A percentile compares a stretch with the other conserved stretches of the same genome.
These are phyloP conservation scores for Serendipita vermifera DNA, from an alignment of 768 basidiomycete genomes.

Conservation along the genomic window DNA sequence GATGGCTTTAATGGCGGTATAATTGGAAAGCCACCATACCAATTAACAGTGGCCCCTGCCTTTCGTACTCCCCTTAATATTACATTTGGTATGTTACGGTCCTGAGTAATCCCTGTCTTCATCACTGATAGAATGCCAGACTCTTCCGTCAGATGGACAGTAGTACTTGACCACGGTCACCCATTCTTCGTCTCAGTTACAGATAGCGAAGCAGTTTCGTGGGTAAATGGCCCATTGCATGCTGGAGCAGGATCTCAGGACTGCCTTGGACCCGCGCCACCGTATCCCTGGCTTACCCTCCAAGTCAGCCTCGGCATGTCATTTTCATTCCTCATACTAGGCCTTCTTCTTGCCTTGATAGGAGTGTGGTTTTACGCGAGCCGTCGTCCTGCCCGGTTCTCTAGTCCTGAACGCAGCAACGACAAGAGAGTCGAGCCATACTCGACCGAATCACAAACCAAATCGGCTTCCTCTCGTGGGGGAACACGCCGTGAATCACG, in stretches of 20 bases:
- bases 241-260: slow-evolving; percentile 20
- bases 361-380: not conserved
- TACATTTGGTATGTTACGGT: slow-evolving; percentile 22
- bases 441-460: not conserved
- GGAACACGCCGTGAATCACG: not conserved
- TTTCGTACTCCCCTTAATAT: slow-evolving; percentile 50
- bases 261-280: slow-evolving; percentile 10
- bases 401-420: not conserved
- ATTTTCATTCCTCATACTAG: not conserved
- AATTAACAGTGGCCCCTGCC: slow-evolving; percentile 33
- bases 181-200: slow-evolving; percentile 45
- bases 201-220: slow-evolving; percentile 37
- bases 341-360: not conserved
- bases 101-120: no score
- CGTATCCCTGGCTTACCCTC: not conserved
- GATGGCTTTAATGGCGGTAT: not conserved
- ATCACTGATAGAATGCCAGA: no score
- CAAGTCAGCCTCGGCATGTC: slow-evolving; percentile 1
- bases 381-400: not conserved
- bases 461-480: not conserved
- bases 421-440: not conserved
- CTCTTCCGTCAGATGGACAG: not conserved
- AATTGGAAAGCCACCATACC: not conserved
- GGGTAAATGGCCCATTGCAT: slow-evolving; percentile 48
- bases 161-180: not conserved